phyloP scores from a whole-genome alignment of 306 rosid species.

The Quercus parvula region DNA sequence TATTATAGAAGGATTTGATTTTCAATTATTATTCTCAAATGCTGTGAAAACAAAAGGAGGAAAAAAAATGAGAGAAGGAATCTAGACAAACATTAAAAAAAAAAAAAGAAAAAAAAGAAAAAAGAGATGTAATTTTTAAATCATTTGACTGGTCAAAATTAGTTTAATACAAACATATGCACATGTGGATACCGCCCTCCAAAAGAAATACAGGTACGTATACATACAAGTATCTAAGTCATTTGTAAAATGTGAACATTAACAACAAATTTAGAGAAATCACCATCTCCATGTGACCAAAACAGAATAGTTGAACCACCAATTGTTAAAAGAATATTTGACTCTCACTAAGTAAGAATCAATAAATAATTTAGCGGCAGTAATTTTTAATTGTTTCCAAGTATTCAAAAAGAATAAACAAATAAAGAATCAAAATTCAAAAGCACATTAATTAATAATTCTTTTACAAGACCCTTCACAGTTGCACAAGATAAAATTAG shows the following conservation, averaged over 20 bases:
- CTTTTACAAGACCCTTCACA: too few species aligned
- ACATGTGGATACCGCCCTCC: neutral
- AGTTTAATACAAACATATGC: neutral
- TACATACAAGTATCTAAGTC: neutral
- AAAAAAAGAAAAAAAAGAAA: neutral
- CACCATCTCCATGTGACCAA: constrained; percentile 22
- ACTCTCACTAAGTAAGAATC: constrained; percentile 16
- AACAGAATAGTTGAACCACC: constrained; percentile 14
- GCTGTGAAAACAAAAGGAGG: neutral
- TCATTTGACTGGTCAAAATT: constrained; percentile 1
- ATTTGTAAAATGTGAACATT: constrained; percentile 22
- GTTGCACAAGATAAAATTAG: too few species aligned
- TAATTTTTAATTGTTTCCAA: too few species aligned
- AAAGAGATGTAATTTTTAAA: neutral
- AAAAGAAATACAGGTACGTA: neutral
- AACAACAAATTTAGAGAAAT: constrained; percentile 5
- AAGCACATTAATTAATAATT: too few species aligned
- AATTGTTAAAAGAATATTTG: constrained; percentile 29
- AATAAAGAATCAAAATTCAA: too few species aligned
- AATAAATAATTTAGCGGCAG: neutral
- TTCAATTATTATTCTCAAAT: neutral
- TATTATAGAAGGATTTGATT: neutral
- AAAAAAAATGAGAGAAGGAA: neutral
- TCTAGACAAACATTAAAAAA: neutral
- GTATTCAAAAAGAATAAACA: too few species aligned